Base-by-base conservation (phyloP, 805 yeast genomes). In the Saccharomycopsis malanga region DNA sequence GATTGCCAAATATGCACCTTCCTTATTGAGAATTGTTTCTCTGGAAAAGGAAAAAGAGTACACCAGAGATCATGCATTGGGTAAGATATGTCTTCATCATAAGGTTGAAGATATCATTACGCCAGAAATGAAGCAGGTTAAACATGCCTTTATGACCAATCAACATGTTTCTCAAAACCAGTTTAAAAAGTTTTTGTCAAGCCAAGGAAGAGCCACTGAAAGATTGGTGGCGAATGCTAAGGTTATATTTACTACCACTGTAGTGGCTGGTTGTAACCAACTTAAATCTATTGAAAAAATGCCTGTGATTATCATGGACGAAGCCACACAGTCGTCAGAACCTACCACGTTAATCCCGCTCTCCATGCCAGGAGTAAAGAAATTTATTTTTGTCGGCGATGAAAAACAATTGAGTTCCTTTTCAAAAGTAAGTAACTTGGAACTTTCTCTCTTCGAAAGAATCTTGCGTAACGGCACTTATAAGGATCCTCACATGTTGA, bases 251-350 rank as follows among this genome's bases (percentile, higher is more conserved):
- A 77, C 88, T 1, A 83, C 89, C 1, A 78, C 84, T 2, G 85
- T 81, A 34, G 80, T 79, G 34, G 81, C 86, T 5, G 87, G 87
- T 44, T 84, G 84, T 2, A 72, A 76, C 37, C 77, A 74, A 55
- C 63, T 83, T 54, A 80, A 79, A 55, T 67, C 73, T 12, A 65
- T 81, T 7, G 66, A 69, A 34, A 73, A 70, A 53, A 60, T 74
- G 53, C 87, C 87, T 1, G 79, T 79, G 2, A 83, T 83, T 4
- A 81, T 83, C 27, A 79, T 83, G 83, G 89, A 83, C 65, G 89
- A 83, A 63, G 75, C 86, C 3, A 82, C 88, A 0, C 88, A 82
- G 56, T 79, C 88, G 0, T 77, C 87, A 0, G 91, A 83, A 54
- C 83, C 87, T 4, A 69, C 79, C 1, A 77, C 87, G 0, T 66